Percentiles rank a stretch among this genome's conserved stretches.
phyloP scores from a whole-genome alignment of 495 filamentous ascomycete species.

The Aspergillus ellipticus region DNA sequence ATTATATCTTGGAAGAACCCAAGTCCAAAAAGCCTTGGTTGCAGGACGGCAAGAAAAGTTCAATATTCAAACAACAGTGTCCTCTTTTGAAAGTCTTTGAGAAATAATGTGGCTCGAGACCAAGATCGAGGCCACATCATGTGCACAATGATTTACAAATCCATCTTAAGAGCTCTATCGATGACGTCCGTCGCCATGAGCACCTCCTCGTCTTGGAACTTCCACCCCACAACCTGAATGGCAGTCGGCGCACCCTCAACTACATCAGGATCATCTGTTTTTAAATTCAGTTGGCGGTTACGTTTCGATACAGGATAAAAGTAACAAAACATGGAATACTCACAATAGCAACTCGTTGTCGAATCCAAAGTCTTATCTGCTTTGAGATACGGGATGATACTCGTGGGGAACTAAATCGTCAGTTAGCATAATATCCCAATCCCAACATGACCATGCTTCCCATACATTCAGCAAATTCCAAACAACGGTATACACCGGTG shows the following conservation, averaged over 20 bases:
- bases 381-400: background rate
- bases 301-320: too few relatives aligned
- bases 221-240: conserved; percentile 3
- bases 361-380: background rate
- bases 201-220: background rate
- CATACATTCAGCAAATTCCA: background rate
- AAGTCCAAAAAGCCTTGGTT: too few relatives aligned
- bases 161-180: background rate
- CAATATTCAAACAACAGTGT: too few relatives aligned
- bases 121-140: too few relatives aligned
- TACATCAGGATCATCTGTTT: background rate
- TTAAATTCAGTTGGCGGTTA: too few relatives aligned
- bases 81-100: too few relatives aligned
- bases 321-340: background rate
- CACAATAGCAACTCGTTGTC: background rate
- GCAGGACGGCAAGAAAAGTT: too few relatives aligned
- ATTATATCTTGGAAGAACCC: too few relatives aligned
- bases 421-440: background rate
- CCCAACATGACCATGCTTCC: background rate
- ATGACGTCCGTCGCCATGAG: background rate
- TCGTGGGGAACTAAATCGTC: background rate
- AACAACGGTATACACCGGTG: background rate
- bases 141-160: background rate
- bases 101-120: too few relatives aligned
- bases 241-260: conserved; percentile 4